Conservation (phyloP, 805 yeast genomes). For the Suhomyces vadensis region DNA sequence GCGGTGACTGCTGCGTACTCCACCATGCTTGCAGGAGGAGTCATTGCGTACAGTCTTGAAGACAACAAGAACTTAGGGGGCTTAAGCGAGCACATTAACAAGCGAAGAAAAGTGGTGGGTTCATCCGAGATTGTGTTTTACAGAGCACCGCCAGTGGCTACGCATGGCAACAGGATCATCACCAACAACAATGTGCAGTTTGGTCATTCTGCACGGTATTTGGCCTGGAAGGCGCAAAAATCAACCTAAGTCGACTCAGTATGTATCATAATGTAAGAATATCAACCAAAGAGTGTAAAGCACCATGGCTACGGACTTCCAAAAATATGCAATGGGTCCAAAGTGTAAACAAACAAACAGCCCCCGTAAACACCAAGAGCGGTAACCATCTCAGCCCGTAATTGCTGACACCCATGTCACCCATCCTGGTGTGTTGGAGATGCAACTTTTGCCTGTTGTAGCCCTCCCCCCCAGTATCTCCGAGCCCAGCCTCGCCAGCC, state of each 20-base stretch:
- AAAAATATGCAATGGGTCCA: too few species aligned
- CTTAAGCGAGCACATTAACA: conserved; percentile 26
- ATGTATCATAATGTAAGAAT: conserved; percentile 5
- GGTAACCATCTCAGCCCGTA: not conserved
- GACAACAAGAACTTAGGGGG: conserved; percentile 17
- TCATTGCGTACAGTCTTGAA: conserved; percentile 34
- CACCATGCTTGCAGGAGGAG: conserved; percentile 40
- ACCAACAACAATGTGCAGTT: conserved; percentile 42
- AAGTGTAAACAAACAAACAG: too few species aligned
- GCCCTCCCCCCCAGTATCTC: too few species aligned
- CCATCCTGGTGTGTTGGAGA: not conserved
- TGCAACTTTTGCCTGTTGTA: not conserved
- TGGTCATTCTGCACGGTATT: conserved; percentile 74
- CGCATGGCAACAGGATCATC: conserved; percentile 21
- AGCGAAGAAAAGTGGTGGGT: conserved; percentile 20
- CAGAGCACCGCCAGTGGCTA: conserved; percentile 61
- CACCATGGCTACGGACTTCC: too few species aligned
- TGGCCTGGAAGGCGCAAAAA: conserved; percentile 43
- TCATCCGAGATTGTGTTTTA: conserved; percentile 53
- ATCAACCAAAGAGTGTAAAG: too few species aligned
- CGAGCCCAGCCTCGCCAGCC: too few species aligned
- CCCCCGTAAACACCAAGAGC: too few species aligned
- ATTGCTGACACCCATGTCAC: not conserved
- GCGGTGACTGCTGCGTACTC: conserved; percentile 37
- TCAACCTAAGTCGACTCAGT: not conserved